Percentiles rank a stretch among this genome's conserved stretches.
Evolutionary conservation across 2,329 filamentous ascomycete species (phyloP).

Genomic region (Fusarium bulbicola): DNA sequence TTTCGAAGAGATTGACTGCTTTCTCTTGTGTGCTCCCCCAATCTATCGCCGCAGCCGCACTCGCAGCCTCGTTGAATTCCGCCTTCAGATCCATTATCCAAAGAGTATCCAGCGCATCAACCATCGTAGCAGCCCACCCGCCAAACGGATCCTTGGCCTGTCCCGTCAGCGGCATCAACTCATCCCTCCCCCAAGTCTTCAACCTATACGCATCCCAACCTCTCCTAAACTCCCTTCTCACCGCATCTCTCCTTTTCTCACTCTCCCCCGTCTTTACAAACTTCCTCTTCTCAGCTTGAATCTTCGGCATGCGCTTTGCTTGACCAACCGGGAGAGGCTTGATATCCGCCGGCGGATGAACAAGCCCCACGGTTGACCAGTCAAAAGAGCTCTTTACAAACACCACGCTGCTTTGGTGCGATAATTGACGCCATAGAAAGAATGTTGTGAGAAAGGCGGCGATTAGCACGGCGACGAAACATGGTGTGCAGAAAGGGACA

Average conservation of each 20-base stretch:
- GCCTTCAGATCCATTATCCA: constrained; percentile 67
- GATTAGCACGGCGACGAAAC: constrained; percentile 4
- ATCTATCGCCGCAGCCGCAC: constrained; percentile 59
- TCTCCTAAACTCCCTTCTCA: constrained; percentile 54
- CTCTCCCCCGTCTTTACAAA: constrained; percentile 28
- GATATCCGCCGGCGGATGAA: constrained; percentile 45
- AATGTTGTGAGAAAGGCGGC: neutral
- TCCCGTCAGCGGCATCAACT: constrained; percentile 60
- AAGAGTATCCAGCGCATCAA: constrained; percentile 69
- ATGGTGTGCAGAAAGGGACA: neutral
- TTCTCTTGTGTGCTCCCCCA: constrained; percentile 57
- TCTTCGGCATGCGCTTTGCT: constrained; percentile 39
- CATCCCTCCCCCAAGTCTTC: constrained; percentile 63
- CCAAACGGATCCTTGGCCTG: constrained; percentile 59
- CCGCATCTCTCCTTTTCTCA: constrained; percentile 49
- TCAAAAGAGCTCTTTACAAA: constrained; percentile 44
- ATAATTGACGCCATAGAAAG: constrained; percentile 4
- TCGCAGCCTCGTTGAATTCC: constrained; percentile 61
- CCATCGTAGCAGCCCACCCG: constrained; percentile 66
- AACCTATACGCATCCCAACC: constrained; percentile 59
- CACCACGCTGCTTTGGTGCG: constrained; percentile 1
- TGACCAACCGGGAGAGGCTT: constrained; percentile 44
- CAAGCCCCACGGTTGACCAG: constrained; percentile 43
- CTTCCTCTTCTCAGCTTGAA: constrained; percentile 43
- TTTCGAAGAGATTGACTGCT: constrained; percentile 63